Evolutionary conservation across 148 eudicot species (phyloP), one percentile per base, ranked within the genome.

Genomic region (Drosera capensis): DNA sequence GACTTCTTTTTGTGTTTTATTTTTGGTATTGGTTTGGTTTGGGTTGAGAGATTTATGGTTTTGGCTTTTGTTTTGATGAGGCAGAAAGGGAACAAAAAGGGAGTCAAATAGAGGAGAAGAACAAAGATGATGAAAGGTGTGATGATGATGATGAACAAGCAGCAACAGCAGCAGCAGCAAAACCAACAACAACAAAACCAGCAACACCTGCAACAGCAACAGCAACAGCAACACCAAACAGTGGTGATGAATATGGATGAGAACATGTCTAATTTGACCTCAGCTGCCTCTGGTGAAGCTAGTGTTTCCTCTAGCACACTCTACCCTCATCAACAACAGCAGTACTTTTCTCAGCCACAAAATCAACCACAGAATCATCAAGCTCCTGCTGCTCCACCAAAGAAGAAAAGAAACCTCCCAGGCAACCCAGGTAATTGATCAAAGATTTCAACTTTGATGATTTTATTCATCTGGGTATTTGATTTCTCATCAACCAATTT

Each of bases 361-460:
- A n/a, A n/a, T n/a, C n/a, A n/a, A 11, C 38, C 11, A 34, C 11
- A 34, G n/a, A n/a, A n/a, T n/a, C n/a, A n/a, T 34, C 38, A 34
- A 34, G 38, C 14, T 34, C 38, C 38, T 2, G 38, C 38, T 11
- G 38, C 38, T 15, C 38, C 38, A 34, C 38, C 38, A 34, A 34
- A 34, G 38, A 34, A 34, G 38, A 34, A 34, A 34, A 34, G 38
- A 34, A 34, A 34, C 38, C 38, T 34, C 38, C 38, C 38, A 9
- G 38, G 38, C 38, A 34, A 34, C 13, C 38, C 38, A 34, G 38
- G 38, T 34, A 28, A 5, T 28, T 28, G 5, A 5, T 28, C 0
- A 11, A 0, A 28, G 11, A 28, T n/a, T 11, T 34, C 6, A 34
- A 34, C 14, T 4, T 34, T 15, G 5, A 9, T 13, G n/a, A 11